A percentile compares a stretch with the other conserved stretches of the same genome.
These are phyloP conservation scores for Penicillium coffeae DNA, from an alignment of 495 filamentous ascomycete genomes.

Conservation along the genomic window DNA sequence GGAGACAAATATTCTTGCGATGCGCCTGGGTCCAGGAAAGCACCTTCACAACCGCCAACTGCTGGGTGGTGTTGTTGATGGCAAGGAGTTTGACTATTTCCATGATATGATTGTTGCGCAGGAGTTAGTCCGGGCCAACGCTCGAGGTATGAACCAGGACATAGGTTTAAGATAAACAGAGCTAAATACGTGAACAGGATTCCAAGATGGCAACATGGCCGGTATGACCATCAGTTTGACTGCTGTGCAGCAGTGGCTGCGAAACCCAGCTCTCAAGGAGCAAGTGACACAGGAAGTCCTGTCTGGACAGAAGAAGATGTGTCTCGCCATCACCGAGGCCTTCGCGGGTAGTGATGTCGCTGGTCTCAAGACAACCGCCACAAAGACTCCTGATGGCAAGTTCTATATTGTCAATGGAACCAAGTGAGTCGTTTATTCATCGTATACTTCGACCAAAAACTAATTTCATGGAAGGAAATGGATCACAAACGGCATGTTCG, in stretches of 20 bases:
- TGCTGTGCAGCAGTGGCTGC: constrained; percentile 75
- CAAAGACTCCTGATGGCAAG: constrained; percentile 77
- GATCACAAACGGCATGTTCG: constrained; percentile 87
- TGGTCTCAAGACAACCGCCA: constrained; percentile 74
- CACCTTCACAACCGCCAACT: constrained; percentile 69
- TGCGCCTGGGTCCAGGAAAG: constrained; percentile 80
- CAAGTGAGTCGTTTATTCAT: constrained; percentile 42
- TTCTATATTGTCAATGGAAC: constrained; percentile 85
- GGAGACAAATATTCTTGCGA: constrained; percentile 67
- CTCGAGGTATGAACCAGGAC: constrained; percentile 50
- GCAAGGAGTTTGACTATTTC: constrained; percentile 84
- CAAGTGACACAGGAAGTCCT: constrained; percentile 68
- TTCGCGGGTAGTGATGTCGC: constrained; percentile 88
- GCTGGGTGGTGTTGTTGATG: constrained; percentile 65
- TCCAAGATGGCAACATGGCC: constrained; percentile 60
- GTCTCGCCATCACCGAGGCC: constrained; percentile 82
- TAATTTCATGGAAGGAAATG: constrained; percentile 54
- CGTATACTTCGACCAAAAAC: background rate
- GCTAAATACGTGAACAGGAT: constrained; percentile 29
- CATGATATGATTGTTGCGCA: constrained; percentile 76
- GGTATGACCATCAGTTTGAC: constrained; percentile 84
- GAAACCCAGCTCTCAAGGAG: constrained; percentile 61
- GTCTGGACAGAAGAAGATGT: constrained; percentile 81
- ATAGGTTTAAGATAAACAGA: background rate
- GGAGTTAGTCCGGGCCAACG: constrained; percentile 66